phyloP scores from a whole-genome alignment of 2,329 filamentous ascomycete genomes.

The Calonectria crousiana region DNA sequence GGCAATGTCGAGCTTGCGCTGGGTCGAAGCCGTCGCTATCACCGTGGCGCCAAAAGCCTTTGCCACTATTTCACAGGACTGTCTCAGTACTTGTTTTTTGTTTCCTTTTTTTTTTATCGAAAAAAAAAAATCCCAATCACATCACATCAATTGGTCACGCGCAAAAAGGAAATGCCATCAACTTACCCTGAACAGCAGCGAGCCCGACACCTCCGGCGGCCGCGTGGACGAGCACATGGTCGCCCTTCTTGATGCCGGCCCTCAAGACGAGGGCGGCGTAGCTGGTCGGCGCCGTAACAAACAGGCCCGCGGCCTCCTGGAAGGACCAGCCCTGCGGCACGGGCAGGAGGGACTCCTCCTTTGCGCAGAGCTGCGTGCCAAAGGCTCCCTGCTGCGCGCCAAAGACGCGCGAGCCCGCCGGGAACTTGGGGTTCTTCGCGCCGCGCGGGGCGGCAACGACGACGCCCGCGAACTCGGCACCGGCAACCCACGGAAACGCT shows the following conservation, averaged over 20 bases:
- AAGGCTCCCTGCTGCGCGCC: conserved; percentile 89
- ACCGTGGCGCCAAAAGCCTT: conserved; percentile 93
- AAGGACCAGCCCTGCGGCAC: conserved; percentile 87
- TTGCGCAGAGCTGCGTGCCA: conserved; percentile 78
- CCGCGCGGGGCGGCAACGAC: conserved; percentile 75
- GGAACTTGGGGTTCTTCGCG: conserved; percentile 69
- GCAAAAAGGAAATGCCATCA: no score
- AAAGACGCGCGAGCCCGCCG: conserved; percentile 86
- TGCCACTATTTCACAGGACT: conserved; percentile 66
- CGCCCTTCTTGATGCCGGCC: conserved; percentile 81
- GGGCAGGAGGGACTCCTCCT: conserved; percentile 76
- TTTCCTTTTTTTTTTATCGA: no score
- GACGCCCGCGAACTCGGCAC: conserved; percentile 87
- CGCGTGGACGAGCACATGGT: conserved; percentile 91
- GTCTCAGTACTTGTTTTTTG: neutral
- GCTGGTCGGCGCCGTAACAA: conserved; percentile 91
- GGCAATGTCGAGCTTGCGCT: conserved; percentile 84
- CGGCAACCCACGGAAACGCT: conserved; percentile 88
- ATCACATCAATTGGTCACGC: neutral
- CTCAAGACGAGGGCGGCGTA: conserved; percentile 86
- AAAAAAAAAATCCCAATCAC: neutral
- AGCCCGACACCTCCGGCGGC: conserved; percentile 93
- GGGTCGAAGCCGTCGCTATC: conserved; percentile 89
- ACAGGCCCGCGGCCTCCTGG: conserved; percentile 86
- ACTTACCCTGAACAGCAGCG: conserved; percentile 82